These are phyloP conservation scores for Phaffia rhodozyma DNA, from an alignment of 1,284 basidiomycete species.

Conservation along the genomic window DNA sequence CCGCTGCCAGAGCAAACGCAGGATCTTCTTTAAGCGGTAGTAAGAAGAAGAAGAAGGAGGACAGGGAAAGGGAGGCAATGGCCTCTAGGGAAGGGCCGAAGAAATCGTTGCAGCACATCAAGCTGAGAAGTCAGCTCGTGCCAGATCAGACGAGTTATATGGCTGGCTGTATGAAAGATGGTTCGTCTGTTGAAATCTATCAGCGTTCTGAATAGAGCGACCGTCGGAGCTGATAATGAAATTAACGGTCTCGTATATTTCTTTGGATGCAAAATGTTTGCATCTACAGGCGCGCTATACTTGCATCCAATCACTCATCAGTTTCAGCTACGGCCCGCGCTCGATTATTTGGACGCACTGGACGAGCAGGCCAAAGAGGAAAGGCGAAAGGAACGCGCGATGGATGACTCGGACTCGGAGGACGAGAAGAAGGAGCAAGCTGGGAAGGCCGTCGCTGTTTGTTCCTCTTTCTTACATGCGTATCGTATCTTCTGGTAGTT, in stretches of 20 bases:
- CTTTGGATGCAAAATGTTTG: too few relatives aligned
- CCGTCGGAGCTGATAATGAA: too few relatives aligned
- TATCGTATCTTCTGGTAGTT: neutral
- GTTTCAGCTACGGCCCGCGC: constrained; percentile 16
- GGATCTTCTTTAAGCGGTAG: neutral
- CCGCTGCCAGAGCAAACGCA: neutral
- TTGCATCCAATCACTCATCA: constrained; percentile 14
- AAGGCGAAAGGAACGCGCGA: constrained; percentile 7
- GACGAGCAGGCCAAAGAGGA: constrained; percentile 15
- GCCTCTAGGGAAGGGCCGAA: neutral
- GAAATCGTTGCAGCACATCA: constrained; percentile 6
- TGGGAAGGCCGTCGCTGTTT: constrained; percentile 14
- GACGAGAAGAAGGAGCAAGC: constrained; percentile 11
- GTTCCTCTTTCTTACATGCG: neutral
- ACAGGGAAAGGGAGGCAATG: neutral
- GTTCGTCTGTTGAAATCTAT: constrained; percentile 1
- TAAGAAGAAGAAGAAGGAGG: constrained; percentile 13
- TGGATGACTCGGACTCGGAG: constrained; percentile 12
- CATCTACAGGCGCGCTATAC: constrained; percentile 11
- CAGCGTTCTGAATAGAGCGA: too few relatives aligned
- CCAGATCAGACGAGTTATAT: constrained; percentile 17
- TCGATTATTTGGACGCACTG: constrained; percentile 17
- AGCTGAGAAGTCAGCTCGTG: constrained; percentile 16
- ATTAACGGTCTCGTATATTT: too few relatives aligned
- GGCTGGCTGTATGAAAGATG: constrained; percentile 10